These are phyloP conservation scores for Diaporthe eres DNA, from an alignment of 2,329 filamentous ascomycete genomes.

Conservation along the genomic window DNA sequence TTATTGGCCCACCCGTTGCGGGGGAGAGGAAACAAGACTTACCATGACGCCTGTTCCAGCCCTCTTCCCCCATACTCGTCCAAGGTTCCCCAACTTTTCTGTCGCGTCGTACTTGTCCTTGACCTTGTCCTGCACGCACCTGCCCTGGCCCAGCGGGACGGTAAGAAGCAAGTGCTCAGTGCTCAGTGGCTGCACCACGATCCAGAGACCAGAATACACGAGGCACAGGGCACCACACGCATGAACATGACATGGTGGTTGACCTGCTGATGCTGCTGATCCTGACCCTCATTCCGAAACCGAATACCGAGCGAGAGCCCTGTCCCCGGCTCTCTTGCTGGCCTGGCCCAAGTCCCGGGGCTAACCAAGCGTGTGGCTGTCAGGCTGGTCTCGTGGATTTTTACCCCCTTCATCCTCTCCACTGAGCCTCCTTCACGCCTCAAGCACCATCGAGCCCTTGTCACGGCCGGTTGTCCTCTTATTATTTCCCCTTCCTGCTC, in stretches of 20 bases:
- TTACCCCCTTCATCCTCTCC: constrained; percentile 33
- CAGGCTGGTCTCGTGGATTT: constrained; percentile 36
- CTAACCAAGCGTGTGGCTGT: background rate
- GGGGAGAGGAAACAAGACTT: constrained; percentile 23
- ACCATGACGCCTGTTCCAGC: constrained; percentile 6
- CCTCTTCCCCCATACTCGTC: constrained; percentile 14
- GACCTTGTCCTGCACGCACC: background rate
- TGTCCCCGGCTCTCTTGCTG: background rate
- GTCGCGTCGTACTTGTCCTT: background rate
- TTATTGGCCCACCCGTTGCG: constrained; percentile 22
- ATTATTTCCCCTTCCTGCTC: constrained; percentile 3
- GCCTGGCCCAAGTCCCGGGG: background rate
- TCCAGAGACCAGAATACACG: background rate
- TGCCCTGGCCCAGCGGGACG: constrained; percentile 1
- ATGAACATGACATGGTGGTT: constrained; percentile 24
- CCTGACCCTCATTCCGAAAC: background rate
- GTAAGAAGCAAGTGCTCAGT: constrained; percentile 1
- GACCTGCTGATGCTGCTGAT: constrained; percentile 29
- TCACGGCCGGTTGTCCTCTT: background rate
- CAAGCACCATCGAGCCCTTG: constrained; percentile 14
- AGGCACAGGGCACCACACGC: background rate
- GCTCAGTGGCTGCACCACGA: background rate
- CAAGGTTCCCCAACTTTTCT: constrained; percentile 31
- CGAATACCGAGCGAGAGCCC: constrained; percentile 4
- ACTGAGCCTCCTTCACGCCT: constrained; percentile 4